Evolutionary conservation across 306 rosid genomes (phyloP).

Genomic region (Ormosia semicastrata): DNA sequence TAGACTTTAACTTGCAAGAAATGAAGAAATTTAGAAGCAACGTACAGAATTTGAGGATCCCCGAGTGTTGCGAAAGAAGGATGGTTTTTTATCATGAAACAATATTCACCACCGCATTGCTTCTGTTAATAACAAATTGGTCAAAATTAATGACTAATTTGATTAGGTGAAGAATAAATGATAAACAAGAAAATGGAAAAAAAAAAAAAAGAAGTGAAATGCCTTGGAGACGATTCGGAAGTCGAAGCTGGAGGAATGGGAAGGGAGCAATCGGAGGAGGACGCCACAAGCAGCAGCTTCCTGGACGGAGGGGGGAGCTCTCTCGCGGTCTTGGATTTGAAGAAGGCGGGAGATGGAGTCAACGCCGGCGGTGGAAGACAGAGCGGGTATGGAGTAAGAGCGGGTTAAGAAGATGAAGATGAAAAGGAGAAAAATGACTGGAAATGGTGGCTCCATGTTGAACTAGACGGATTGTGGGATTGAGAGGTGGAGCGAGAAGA

Average conservation of each 20-base stretch:
- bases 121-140: constrained; percentile 37
- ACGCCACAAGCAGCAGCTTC: constrained; percentile 69
- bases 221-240: constrained; percentile 69
- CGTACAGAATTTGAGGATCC: constrained; percentile 70
- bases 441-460: constrained; percentile 32
- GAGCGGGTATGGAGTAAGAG: not conserved
- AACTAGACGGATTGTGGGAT: not conserved
- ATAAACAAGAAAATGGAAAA: not conserved
- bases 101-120: constrained; percentile 65
- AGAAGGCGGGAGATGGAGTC: constrained; percentile 60
- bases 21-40: not conserved
- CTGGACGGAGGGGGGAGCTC: constrained; percentile 57
- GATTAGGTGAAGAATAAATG: not conserved
- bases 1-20: not conserved
- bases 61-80: constrained; percentile 44
- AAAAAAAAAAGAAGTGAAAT: not conserved
- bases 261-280: constrained; percentile 73
- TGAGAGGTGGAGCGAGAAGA: not conserved
- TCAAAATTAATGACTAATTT: not conserved
- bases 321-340: constrained; percentile 66
- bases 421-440: constrained; percentile 40
- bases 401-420: constrained; percentile 2
- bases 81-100: constrained; percentile 65
- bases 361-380: constrained; percentile 48
- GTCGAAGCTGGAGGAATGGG: constrained; percentile 62